phyloP scores from a whole-genome alignment of 208 protist species.

The Trypanosoma theileri region DNA sequence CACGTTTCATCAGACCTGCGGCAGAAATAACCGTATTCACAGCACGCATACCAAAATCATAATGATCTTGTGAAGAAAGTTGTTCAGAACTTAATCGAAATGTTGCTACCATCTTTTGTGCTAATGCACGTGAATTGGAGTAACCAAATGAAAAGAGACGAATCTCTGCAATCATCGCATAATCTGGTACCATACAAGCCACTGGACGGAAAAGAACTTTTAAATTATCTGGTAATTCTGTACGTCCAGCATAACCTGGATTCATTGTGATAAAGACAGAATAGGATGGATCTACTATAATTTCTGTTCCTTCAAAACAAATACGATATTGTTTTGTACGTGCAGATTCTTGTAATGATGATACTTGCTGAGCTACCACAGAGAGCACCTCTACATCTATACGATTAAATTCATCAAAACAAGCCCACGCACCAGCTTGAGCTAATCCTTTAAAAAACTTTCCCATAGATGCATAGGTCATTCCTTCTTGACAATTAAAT shows the following conservation, averaged over 20 bases:
- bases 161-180: slow-evolving; percentile 98
- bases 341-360: slow-evolving; percentile 92
- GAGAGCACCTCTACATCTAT: slow-evolving; percentile 97
- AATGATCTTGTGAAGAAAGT: slow-evolving; percentile 97
- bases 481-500: slow-evolving; percentile 97
- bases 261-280: slow-evolving; percentile 99
- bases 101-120: slow-evolving; percentile 97
- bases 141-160: slow-evolving; percentile 98
- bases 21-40: slow-evolving; percentile 98
- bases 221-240: slow-evolving; percentile 98
- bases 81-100: slow-evolving; percentile 98
- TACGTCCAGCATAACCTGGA: slow-evolving; percentile 97
- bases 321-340: slow-evolving; percentile 81
- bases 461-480: slow-evolving; percentile 96
- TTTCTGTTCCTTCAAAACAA: slow-evolving; percentile 94
- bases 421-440: slow-evolving; percentile 95
- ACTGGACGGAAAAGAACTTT: slow-evolving; percentile 97
- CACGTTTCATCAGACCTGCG: slow-evolving; percentile 95
- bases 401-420: slow-evolving; percentile 99
- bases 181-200: slow-evolving; percentile 99
- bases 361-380: slow-evolving; percentile 96
- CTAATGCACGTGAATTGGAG: slow-evolving; percentile 92
- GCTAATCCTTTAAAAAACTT: slow-evolving; percentile 98
- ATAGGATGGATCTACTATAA: slow-evolving; percentile 92
- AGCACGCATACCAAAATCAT: slow-evolving; percentile 99